A percentile compares a stretch with the other conserved stretches of the same genome.
Evolutionary conservation across 495 filamentous ascomycete genomes (phyloP).

Genomic region (Xylaria grammica): DNA sequence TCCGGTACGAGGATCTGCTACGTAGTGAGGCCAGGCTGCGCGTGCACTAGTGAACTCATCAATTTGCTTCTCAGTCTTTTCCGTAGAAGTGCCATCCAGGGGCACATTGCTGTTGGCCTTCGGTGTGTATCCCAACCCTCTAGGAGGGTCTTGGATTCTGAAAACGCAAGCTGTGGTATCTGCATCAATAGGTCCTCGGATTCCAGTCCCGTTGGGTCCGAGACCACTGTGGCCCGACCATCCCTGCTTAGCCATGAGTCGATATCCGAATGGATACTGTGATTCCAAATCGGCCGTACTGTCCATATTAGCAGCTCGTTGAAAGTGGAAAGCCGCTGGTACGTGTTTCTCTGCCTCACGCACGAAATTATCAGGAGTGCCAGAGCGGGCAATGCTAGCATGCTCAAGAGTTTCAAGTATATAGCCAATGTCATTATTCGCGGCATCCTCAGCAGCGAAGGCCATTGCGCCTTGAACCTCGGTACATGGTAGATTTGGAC

Average conservation of each 20-base stretch:
- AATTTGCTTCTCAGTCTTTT: neutral
- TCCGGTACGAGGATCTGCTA: neutral
- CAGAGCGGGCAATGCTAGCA: neutral
- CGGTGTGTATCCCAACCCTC: neutral
- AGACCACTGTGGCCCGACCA: constrained; percentile 15
- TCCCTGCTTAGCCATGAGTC: neutral
- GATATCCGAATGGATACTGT: constrained; percentile 6
- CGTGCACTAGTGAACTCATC: neutral
- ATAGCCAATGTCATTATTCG: neutral
- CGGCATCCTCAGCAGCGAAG: neutral
- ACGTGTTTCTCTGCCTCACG: constrained; percentile 8
- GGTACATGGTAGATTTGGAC: neutral
- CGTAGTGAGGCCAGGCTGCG: constrained; percentile 8
- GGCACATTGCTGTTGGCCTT: neutral
- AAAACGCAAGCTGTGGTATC: neutral
- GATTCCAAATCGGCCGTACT: neutral
- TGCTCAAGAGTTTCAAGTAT: neutral
- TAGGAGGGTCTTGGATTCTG: neutral
- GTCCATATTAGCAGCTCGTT: neutral
- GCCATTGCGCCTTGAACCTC: neutral
- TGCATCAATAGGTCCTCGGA: constrained; percentile 11
- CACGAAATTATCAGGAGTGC: constrained; percentile 9
- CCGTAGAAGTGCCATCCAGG: neutral
- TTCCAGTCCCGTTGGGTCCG: constrained; percentile 9
- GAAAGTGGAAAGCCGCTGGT: neutral